A percentile compares a stretch with the other conserved stretches of the same genome.
Evolutionary conservation across 139 green algal genomes (phyloP).

Genomic region (Chlorella sp.): DNA sequence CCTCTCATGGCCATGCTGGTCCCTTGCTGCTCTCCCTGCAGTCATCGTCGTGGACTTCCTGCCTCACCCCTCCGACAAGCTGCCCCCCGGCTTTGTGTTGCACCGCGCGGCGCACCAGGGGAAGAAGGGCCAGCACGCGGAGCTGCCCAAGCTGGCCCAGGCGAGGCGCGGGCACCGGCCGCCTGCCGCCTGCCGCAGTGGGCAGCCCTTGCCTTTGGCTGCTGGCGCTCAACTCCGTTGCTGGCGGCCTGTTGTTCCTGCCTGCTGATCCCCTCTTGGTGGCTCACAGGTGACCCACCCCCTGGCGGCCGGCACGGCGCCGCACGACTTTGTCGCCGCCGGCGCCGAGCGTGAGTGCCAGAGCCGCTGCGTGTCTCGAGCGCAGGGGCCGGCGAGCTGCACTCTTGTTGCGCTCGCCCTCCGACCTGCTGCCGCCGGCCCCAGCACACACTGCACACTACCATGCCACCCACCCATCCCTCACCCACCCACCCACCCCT

Average conservation of each 20-base stretch:
- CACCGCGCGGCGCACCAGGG: neutral
- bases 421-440: neutral
- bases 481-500: neutral
- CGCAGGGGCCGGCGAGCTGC: neutral
- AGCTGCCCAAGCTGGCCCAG: conserved; percentile 26
- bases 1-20: too few species aligned
- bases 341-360: conserved; percentile 12
- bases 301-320: too few species aligned
- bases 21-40: conserved; percentile 13
- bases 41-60: conserved; percentile 67
- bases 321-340: neutral
- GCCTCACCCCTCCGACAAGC: conserved; percentile 8
- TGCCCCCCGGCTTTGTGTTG: conserved; percentile 17
- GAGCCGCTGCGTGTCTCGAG: neutral
- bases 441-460: too few species aligned
- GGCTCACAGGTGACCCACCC: too few species aligned
- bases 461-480: neutral
- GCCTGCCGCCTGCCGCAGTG: neutral
- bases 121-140: neutral
- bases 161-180: conserved; percentile 28
- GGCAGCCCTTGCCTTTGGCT: neutral
- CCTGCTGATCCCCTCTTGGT: neutral
- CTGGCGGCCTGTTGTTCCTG: neutral
- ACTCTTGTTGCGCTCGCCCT: neutral
- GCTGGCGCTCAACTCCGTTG: neutral